These are phyloP conservation scores for Typha latifolia DNA, from an alignment of 176 grass and related monocot species.

Conservation along the genomic window DNA sequence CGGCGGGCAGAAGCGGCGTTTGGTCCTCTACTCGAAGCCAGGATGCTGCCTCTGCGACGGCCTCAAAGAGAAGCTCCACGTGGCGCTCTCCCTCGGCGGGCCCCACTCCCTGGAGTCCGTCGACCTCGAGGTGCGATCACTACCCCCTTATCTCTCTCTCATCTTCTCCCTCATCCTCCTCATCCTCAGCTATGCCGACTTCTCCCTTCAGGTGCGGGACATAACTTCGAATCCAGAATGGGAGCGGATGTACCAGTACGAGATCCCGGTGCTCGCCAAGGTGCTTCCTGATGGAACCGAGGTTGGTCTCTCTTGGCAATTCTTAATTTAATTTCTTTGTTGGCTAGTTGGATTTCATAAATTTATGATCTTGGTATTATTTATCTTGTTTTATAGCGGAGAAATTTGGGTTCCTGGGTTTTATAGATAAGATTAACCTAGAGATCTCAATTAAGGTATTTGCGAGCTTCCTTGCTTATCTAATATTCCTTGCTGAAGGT, in stretches of 20 bases:
- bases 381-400: background rate
- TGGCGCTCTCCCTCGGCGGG: constrained; percentile 46
- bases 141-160: background rate
- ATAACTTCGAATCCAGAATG: constrained; percentile 66
- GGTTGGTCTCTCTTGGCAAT: constrained; percentile 19
- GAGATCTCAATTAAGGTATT: background rate
- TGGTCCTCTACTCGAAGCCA: constrained; percentile 74
- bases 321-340: background rate
- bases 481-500: too few species aligned
- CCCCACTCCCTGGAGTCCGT: constrained; percentile 49
- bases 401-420: background rate
- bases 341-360: background rate
- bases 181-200: background rate
- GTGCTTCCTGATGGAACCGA: constrained; percentile 64
- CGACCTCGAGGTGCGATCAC: constrained; percentile 50
- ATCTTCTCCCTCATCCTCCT: background rate
- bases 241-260: constrained; percentile 78
- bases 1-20: constrained; percentile 23
- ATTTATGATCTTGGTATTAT: background rate
- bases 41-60: constrained; percentile 94
- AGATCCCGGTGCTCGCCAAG: constrained; percentile 84
- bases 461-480: too few species aligned
- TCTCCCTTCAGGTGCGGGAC: constrained; percentile 49
- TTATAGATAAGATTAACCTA: background rate
- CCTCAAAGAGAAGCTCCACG: constrained; percentile 83